phyloP scores from a whole-genome alignment of 2,329 filamentous ascomycete genomes.

The Periglandula ipomoeae region DNA sequence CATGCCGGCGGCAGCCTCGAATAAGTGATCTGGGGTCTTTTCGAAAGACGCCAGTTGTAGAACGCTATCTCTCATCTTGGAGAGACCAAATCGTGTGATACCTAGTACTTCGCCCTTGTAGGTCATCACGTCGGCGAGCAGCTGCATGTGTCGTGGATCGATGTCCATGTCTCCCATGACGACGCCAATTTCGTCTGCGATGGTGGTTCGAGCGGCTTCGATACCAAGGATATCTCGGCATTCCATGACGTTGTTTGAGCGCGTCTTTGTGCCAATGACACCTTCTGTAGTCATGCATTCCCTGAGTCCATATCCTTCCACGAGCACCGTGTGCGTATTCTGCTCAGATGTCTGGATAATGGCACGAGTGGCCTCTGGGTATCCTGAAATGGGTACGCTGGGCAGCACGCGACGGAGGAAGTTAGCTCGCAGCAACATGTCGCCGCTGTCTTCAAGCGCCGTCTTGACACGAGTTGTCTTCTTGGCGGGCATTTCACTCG shows the following conservation, averaged over 20 bases:
- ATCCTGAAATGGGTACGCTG: constrained; percentile 78
- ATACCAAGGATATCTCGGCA: constrained; percentile 81
- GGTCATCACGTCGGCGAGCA: constrained; percentile 96
- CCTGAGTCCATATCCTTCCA: constrained; percentile 88
- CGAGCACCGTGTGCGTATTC: constrained; percentile 63
- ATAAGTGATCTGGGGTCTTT: constrained; percentile 95
- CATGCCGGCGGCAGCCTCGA: constrained; percentile 86
- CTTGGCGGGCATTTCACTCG: constrained; percentile 38
- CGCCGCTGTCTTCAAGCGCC: constrained; percentile 30
- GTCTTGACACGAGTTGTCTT: constrained; percentile 37
- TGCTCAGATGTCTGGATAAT: constrained; percentile 77
- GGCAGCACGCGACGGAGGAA: constrained; percentile 76
- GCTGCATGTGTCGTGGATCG: constrained; percentile 94
- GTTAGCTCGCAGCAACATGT: constrained; percentile 68
- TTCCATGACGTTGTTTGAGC: constrained; percentile 86
- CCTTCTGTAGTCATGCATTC: constrained; percentile 91
- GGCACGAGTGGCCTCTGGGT: constrained; percentile 74
- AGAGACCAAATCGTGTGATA: constrained; percentile 90
- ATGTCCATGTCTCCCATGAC: constrained; percentile 96
- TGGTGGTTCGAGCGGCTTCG: constrained; percentile 83
- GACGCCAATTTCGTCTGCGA: constrained; percentile 74
- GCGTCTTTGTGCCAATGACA: constrained; percentile 66
- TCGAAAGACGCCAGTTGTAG: constrained; percentile 93
- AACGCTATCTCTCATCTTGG: constrained; percentile 93
- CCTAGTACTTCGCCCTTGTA: constrained; percentile 96